Evolutionary conservation across 805 yeast species (phyloP), one percentile per base, ranked within the genome.

Genomic region (Clavispora asparagi): DNA sequence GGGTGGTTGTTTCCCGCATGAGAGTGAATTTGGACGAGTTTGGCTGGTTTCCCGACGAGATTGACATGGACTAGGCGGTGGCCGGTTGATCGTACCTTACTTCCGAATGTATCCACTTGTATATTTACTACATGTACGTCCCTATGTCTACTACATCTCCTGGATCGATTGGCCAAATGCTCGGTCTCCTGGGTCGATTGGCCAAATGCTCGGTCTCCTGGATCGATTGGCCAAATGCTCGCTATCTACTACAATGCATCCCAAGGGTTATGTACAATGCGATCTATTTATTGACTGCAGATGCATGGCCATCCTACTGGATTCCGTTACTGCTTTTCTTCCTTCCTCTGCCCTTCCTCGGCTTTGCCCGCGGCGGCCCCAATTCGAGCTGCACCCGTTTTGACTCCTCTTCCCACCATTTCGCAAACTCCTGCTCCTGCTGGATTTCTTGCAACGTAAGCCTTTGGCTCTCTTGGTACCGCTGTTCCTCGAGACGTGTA

Each of bases 341-440:
- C 44, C 19, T 43, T 45, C 35, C 52, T 35, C 50, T 32, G 11
- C 57, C 49, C 28, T 25, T 13, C 38, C 10, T n/a, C n/a, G 14
- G 32, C 31, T 40, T 40, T 38, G 29, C 27, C 45, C 37, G 41
- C 29, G 36, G 16, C 48, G 26, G 19, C 42, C 40, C 50, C 63
- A 67, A 57, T 50, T 62, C 65, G 41, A 56, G 59, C 59, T 85
- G 92, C 7, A 84, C 85, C 43, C 76, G 71, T n/a, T 71, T 71
- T 45, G 88, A 75, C 58, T 90, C 96, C 52, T 79, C 81, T 32
- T 79, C 85, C 91, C 95, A 90, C 97, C 97, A 90, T 49, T 69
- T 76, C 27, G 83, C 90, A 68, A 90, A 90, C 58, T 83, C 89
- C 57, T 87, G 87, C 52, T 90, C 96, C 53, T 83, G 83, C 58